Percentiles rank a stretch among this genome's conserved stretches.
phyloP scores from a whole-genome alignment of 2,329 filamentous ascomycete species.

The Cladosporium cucumerinum region DNA sequence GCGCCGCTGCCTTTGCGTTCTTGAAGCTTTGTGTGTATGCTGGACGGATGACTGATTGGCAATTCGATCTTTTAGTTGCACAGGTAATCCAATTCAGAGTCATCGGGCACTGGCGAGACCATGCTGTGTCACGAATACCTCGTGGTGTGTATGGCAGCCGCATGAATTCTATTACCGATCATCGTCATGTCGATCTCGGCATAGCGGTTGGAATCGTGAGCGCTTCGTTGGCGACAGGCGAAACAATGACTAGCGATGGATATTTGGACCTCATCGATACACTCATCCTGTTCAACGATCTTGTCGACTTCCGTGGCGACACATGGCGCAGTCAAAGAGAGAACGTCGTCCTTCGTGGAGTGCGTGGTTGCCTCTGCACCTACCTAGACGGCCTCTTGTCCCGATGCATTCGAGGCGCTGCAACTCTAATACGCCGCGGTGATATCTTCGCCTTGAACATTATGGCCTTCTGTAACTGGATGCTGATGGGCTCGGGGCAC shows the following conservation, averaged over 20 bases:
- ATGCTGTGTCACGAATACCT: conserved; percentile 1
- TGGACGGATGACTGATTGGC: conserved; percentile 10
- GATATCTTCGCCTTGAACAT: not conserved
- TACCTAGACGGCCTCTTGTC: not conserved
- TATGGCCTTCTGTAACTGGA: conserved; percentile 11
- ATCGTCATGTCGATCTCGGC: conserved; percentile 12
- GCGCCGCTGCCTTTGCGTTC: conserved; percentile 13
- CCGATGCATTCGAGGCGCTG: not conserved
- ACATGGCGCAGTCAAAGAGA: conserved; percentile 15
- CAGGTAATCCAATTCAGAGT: conserved; percentile 10
- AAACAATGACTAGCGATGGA: not conserved
- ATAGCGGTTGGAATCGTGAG: conserved; percentile 5
- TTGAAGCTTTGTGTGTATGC: conserved; percentile 13
- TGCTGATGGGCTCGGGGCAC: conserved; percentile 11
- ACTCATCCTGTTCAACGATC: conserved; percentile 9
- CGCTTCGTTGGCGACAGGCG: conserved; percentile 8
- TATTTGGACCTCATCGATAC: not conserved
- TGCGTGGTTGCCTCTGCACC: not conserved
- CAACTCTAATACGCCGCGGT: not conserved
- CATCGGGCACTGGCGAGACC: conserved; percentile 15
- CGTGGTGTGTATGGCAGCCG: conserved; percentile 10
- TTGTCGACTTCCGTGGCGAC: conserved; percentile 15
- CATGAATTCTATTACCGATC: conserved; percentile 4
- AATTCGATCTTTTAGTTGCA: conserved; percentile 10
- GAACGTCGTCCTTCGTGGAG: conserved; percentile 9